phyloP scores from a whole-genome alignment of 257 asterid species.

The Leonotis leonurus region DNA sequence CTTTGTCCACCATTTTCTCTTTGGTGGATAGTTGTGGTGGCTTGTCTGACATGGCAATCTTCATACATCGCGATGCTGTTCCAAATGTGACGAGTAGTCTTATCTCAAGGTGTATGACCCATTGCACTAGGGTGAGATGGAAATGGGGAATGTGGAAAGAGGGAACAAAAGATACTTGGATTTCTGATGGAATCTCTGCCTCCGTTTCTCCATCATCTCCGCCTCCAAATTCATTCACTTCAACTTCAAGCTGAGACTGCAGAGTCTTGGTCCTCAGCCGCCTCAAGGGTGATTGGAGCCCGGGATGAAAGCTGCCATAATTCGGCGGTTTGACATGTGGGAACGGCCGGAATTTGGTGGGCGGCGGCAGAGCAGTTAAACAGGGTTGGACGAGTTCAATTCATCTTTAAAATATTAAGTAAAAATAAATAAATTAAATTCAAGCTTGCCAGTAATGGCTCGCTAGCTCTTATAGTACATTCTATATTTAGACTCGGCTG shows the following conservation, averaged over 20 bases:
- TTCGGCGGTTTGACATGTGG: slow-evolving; percentile 2
- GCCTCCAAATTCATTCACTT: slow-evolving; percentile 20
- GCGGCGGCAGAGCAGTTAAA: slow-evolving; percentile 19
- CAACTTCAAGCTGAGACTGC: slow-evolving; percentile 30
- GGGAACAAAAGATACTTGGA: slow-evolving; percentile 55
- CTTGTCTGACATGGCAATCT: slow-evolving; percentile 36
- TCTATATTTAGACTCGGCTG: no score
- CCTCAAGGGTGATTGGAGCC: slow-evolving; percentile 4
- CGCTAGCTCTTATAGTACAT: no score
- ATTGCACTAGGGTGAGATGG: slow-evolving; percentile 48
- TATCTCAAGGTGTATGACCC: slow-evolving; percentile 46
- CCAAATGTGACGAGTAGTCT: slow-evolving; percentile 44
- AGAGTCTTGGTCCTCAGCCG: slow-evolving; percentile 23
- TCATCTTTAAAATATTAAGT: no score
- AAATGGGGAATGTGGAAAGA: slow-evolving; percentile 91
- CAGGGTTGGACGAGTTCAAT: slow-evolving; percentile 32
- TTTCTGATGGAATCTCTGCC: slow-evolving; percentile 36
- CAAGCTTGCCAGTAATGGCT: no score
- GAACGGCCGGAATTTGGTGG: slow-evolving; percentile 15
- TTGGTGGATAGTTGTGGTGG: slow-evolving; percentile 44
- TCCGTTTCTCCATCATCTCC: slow-evolving; percentile 27
- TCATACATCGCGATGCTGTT: slow-evolving; percentile 59
- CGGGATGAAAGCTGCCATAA: slow-evolving; percentile 8
- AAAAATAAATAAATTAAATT: no score
- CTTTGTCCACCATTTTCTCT: slow-evolving; percentile 37